Evolutionary conservation across 2,329 filamentous ascomycete genomes (phyloP), one percentile per base, ranked within the genome.

Genomic region (Talaromyces sp.): DNA sequence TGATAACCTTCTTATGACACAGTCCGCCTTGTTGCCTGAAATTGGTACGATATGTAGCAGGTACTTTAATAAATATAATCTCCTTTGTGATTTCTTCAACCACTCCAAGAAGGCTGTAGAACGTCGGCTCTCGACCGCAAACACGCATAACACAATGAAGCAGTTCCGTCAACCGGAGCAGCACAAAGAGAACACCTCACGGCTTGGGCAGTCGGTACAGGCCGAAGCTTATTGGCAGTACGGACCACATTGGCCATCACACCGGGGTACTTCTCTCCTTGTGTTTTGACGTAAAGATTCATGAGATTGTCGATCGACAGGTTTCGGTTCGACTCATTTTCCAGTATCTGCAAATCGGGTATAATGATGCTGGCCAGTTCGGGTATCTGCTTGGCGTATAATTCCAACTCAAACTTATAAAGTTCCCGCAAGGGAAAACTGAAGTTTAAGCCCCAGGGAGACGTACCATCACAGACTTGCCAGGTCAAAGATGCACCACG

Each of bases 171-270:
- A 11, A 91, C 77, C 35, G 84, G 82, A 73, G 88, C 83, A 52
- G 83, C 83, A 71, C 91, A 96, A 8, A 93, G 70, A 35, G 81
- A 80, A 66, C 91, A 95, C 50, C 65, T 65, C 22, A 64, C 64
- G 13, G 67, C 69, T 45, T 63, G 69, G 19, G 66, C 67, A 7
- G 70, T 63, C 48, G 65, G 65, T 21, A 76, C 65, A 0, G 77
- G 70, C 46, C 85, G 78, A 40, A 97, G 80, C 74, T 95, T 96
- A 53, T 85, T 87, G n/a, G 89, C 87, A 35, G 93, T 99, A 62
- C 91, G 85, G 5, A 97, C 93, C 9, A 99, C 94, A 70, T 99
- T 99, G 33, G 92, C 88, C 64, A 99, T 92, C 57, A 97, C 91
- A 57, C 89, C 90, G 2, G 92, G 89, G 68, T 95, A 97, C 60